A percentile compares a stretch with the other conserved stretches of the same genome.
Conservation (phyloP, 2,329 filamentous ascomycete species). For the Penicillium crustosum region DNA sequence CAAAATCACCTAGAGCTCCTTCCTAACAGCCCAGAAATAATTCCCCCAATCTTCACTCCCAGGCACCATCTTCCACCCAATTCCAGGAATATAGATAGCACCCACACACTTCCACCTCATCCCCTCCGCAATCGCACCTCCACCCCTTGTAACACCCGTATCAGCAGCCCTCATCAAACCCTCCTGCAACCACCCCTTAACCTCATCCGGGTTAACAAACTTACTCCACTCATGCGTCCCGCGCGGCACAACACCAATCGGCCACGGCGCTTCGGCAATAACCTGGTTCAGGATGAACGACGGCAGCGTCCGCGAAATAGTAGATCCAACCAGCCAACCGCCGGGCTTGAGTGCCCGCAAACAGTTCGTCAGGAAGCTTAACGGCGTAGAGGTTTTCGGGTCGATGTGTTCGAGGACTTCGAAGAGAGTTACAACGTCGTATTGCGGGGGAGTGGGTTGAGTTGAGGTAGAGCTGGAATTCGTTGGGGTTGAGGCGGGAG, state of each 20-base stretch:
- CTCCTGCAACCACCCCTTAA: constrained; percentile 43
- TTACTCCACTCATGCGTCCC: constrained; percentile 97
- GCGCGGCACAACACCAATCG: constrained; percentile 73
- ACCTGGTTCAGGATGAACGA: constrained; percentile 93
- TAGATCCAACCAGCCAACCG: constrained; percentile 89
- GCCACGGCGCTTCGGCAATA: constrained; percentile 76
- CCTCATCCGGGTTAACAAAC: constrained; percentile 85
- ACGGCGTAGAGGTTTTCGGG: constrained; percentile 70
- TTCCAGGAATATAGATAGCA: constrained; percentile 82
- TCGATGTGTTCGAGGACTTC: constrained; percentile 95
- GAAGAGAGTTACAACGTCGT: constrained; percentile 83
- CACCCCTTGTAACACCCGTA: constrained; percentile 22
- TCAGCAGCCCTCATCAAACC: constrained; percentile 53
- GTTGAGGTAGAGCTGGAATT: neutral
- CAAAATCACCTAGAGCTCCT: constrained; percentile 33
- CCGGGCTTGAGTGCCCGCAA: constrained; percentile 74
- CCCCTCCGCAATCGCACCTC: constrained; percentile 29
- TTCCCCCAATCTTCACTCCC: constrained; percentile 87
- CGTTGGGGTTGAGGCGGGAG: neutral
- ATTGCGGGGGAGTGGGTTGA: constrained; percentile 39
- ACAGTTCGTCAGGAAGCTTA: constrained; percentile 59
- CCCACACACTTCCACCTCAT: constrained; percentile 69
- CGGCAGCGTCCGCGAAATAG: constrained; percentile 83
- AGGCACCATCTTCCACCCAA: constrained; percentile 82
- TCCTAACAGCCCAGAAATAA: constrained; percentile 89